Conservation (phyloP, 495 filamentous ascomycete species). For the Talaromyces borbonicus region DNA sequence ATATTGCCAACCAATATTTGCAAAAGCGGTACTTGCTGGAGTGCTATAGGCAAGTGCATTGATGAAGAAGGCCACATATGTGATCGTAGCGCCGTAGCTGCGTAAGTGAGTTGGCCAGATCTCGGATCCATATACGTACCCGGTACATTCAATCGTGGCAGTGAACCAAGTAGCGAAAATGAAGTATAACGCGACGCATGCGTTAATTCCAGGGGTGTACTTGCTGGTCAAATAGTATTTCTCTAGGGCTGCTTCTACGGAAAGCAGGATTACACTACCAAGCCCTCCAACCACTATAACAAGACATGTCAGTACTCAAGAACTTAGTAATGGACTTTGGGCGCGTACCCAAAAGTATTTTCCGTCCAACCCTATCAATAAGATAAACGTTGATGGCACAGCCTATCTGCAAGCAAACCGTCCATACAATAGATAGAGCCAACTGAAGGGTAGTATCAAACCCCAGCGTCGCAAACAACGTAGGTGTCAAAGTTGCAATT, state of each 20-base stretch:
- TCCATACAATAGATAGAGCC: not conserved
- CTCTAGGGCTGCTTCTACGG: not conserved
- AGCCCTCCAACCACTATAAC: not conserved
- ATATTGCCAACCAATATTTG: not conserved
- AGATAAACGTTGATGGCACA: not conserved
- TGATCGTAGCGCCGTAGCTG: slow-evolving; percentile 1
- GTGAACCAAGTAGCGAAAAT: not conserved
- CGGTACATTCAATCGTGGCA: not conserved
- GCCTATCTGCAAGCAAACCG: not conserved
- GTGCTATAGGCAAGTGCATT: not conserved
- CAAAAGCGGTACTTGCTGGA: not conserved
- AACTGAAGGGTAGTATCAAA: not conserved
- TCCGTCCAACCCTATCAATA: not conserved
- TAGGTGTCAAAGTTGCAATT: not conserved
- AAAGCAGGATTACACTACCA: not conserved
- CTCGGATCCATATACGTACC: slow-evolving; percentile 1
- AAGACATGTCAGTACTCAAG: not conserved
- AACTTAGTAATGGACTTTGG: not conserved
- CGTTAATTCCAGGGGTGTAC: not conserved
- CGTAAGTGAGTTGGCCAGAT: slow-evolving; percentile 6
- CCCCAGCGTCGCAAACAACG: not conserved
- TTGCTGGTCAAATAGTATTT: not conserved
- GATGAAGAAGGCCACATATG: not conserved
- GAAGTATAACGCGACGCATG: not conserved
- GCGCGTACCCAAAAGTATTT: not conserved